Evolutionary conservation across 192 early-diverging fungal species (phyloP).

Genomic region (Coemansia sp.): DNA sequence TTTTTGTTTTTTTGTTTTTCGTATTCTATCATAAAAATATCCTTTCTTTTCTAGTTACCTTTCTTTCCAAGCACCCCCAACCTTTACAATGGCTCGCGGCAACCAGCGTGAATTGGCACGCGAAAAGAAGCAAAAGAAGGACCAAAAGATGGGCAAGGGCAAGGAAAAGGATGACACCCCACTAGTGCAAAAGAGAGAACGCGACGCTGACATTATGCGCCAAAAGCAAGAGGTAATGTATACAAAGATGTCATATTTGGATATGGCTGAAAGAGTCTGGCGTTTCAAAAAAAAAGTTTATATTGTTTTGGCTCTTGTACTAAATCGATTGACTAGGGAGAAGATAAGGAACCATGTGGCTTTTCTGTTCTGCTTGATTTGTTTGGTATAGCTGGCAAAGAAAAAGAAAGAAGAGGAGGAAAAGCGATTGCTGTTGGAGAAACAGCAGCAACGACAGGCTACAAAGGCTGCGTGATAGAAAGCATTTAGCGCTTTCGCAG

Average conservation of each 20-base stretch:
- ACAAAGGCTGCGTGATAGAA: not conserved
- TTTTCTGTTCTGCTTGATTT: not conserved
- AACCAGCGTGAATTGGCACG: slow-evolving; percentile 59
- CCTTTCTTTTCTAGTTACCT: no score
- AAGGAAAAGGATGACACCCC: slow-evolving; percentile 34
- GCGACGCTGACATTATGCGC: slow-evolving; percentile 54
- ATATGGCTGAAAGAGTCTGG: no score
- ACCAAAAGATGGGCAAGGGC: slow-evolving; percentile 29
- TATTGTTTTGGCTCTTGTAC: no score
- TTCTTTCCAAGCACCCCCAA: not conserved
- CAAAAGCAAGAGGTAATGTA: slow-evolving; percentile 45
- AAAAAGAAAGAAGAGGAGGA: not conserved
- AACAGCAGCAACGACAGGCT: not conserved
- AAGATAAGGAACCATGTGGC: not conserved
- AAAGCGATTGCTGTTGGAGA: not conserved
- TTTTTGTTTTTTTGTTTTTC: not conserved
- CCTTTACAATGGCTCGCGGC: slow-evolving; percentile 52
- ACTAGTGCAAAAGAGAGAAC: slow-evolving; percentile 37
- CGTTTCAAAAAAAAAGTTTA: no score
- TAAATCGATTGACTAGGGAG: not conserved
- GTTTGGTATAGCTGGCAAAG: not conserved
- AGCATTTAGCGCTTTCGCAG: no score
- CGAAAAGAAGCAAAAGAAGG: slow-evolving; percentile 48
- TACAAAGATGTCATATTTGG: no score
- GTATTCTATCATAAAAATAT: not conserved